phyloP scores from a whole-genome alignment of 768 basidiomycete species.

The Thelephora aurantiotincta region DNA sequence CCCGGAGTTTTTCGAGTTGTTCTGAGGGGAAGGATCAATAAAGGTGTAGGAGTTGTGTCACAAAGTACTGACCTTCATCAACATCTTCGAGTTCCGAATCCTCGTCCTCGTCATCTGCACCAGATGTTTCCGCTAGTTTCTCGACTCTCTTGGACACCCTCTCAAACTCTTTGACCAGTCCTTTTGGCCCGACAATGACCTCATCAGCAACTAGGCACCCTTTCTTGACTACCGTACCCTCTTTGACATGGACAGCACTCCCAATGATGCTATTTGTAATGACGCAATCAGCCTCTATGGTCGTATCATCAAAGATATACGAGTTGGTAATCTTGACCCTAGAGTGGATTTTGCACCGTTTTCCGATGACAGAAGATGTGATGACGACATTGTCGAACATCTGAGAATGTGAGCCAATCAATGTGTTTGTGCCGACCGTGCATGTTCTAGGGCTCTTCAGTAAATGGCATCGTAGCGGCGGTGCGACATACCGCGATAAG shows the following conservation, averaged over 20 bases:
- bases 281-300: conserved; percentile 56
- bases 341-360: conserved; percentile 57
- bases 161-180: conserved; percentile 51
- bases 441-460: conserved; percentile 41
- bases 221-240: conserved; percentile 46
- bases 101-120: conserved; percentile 16
- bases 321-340: conserved; percentile 56
- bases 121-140: conserved; percentile 15
- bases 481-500: conserved; percentile 57
- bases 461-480: neutral
- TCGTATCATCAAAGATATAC: conserved; percentile 72
- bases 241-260: conserved; percentile 54
- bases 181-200: conserved; percentile 66
- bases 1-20: conserved; percentile 27
- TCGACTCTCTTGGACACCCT: conserved; percentile 47
- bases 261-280: conserved; percentile 76
- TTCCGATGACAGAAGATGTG: conserved; percentile 64
- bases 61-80: conserved; percentile 39
- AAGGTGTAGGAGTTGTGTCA: neutral
- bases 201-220: conserved; percentile 78
- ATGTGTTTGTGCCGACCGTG: conserved; percentile 64
- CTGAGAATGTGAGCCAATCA: conserved; percentile 70
- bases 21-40: conserved; percentile 18
- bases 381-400: conserved; percentile 57
- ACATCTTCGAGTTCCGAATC: conserved; percentile 52